These are phyloP conservation scores for Schwanniomyces vanrijiae DNA, from an alignment of 805 yeast genomes.

Conservation along the genomic window DNA sequence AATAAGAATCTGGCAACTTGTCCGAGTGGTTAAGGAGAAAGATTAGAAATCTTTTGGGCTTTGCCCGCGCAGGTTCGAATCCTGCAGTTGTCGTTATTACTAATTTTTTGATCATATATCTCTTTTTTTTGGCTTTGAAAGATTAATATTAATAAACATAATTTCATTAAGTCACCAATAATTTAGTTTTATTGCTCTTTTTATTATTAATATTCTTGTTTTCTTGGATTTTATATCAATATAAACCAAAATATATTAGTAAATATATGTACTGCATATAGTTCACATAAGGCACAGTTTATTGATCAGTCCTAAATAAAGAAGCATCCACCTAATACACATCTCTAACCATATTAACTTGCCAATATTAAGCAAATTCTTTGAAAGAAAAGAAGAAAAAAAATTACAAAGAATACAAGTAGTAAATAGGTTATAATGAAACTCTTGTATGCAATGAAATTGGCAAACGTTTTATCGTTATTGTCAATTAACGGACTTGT, in stretches of 20 bases:
- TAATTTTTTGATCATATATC: neutral
- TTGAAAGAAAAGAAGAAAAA: neutral
- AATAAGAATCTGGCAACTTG: slow-evolving; percentile 42
- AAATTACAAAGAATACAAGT: neutral
- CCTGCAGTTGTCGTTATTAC: slow-evolving; percentile 52
- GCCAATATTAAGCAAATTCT: neutral
- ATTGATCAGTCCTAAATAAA: neutral
- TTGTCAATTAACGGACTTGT: neutral
- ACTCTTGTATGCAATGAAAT: neutral
- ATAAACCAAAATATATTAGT: neutral
- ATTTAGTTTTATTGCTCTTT: too few relatives aligned
- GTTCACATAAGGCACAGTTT: neutral
- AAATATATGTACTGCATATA: neutral
- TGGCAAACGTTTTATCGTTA: neutral
- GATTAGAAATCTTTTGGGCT: slow-evolving; percentile 61
- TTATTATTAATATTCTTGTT: too few relatives aligned
- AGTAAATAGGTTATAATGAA: neutral
- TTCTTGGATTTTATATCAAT: too few relatives aligned
- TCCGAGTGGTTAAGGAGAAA: slow-evolving; percentile 61
- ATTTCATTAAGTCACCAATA: too few relatives aligned
- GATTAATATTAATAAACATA: too few relatives aligned
- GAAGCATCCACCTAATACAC: neutral
- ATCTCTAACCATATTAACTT: neutral
- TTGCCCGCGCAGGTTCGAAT: slow-evolving; percentile 64
- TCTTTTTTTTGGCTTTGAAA: neutral